These are phyloP conservation scores for Sporothrix mexicana DNA, from an alignment of 2,329 filamentous ascomycete species.

Conservation along the genomic window DNA sequence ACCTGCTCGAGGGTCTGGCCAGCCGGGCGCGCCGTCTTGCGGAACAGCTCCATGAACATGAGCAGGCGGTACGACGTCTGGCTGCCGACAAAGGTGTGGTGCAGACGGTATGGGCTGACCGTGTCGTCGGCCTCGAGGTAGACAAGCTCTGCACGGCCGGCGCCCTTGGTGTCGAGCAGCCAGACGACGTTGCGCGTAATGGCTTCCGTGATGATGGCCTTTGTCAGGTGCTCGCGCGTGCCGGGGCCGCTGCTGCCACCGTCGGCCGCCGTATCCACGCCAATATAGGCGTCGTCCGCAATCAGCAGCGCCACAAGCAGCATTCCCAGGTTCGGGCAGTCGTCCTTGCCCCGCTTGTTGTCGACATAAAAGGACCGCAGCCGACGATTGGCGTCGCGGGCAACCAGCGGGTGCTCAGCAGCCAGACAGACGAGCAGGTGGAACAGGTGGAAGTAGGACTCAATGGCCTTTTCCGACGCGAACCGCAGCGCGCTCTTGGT, in stretches of 20 bases:
- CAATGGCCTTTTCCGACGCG: slow-evolving; percentile 59
- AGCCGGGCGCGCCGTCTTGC: slow-evolving; percentile 48
- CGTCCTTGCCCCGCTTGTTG: slow-evolving; percentile 49
- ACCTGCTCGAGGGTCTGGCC: slow-evolving; percentile 46
- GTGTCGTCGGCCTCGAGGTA: slow-evolving; percentile 51
- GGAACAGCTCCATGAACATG: slow-evolving; percentile 60
- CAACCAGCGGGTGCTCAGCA: slow-evolving; percentile 42
- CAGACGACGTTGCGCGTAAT: slow-evolving; percentile 59
- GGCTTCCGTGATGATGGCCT: slow-evolving; percentile 54
- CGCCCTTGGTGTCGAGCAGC: slow-evolving; percentile 52
- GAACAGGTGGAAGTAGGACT: slow-evolving; percentile 59
- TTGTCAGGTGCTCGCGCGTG: slow-evolving; percentile 44
- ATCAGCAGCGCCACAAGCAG: slow-evolving; percentile 56
- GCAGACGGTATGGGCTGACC: slow-evolving; percentile 53
- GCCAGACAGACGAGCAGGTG: slow-evolving; percentile 58
- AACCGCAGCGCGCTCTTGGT: slow-evolving; percentile 51
- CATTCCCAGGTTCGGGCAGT: slow-evolving; percentile 56
- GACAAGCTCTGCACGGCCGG: slow-evolving; percentile 50
- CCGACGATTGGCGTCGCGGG: slow-evolving; percentile 49
- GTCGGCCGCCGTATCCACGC: background rate
- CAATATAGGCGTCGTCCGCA: slow-evolving; percentile 45
- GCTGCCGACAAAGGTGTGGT: slow-evolving; percentile 54
- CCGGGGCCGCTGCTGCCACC: slow-evolving; percentile 42
- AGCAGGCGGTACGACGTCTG: slow-evolving; percentile 57
- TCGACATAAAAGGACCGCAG: slow-evolving; percentile 47